These are phyloP conservation scores for Umbelopsis sp. DNA, from an alignment of 371 early-diverging fungal species.

Conservation along the genomic window DNA sequence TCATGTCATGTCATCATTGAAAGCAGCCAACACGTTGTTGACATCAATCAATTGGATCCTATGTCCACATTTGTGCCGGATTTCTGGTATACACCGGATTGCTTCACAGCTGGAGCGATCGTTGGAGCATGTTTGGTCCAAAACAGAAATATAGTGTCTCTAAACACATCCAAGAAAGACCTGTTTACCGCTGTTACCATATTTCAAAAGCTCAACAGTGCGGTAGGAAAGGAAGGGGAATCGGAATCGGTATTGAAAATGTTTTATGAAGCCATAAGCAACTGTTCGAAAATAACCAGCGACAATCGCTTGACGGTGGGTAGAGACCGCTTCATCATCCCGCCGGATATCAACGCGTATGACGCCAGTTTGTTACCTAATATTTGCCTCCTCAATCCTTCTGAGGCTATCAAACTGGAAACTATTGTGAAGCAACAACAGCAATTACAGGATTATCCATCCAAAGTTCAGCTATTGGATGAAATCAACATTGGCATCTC, in stretches of 20 bases:
- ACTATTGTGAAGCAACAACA: not conserved
- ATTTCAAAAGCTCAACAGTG: not conserved
- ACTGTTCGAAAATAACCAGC: not conserved
- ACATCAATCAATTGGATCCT: not conserved
- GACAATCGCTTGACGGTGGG: not conserved
- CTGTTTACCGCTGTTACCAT: not conserved
- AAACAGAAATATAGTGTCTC: not conserved
- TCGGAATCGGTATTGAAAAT: not conserved
- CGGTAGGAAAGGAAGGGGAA: not conserved
- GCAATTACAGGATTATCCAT: not conserved
- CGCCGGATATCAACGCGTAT: not conserved
- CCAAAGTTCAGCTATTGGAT: not conserved
- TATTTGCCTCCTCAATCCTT: not conserved
- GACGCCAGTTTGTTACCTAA: not conserved
- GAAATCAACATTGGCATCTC: constrained; percentile 1
- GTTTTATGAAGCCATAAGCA: not conserved
- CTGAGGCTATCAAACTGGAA: no score
- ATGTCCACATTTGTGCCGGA: not conserved
- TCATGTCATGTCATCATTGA: not conserved
- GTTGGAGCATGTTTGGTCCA: not conserved
- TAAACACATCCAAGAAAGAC: not conserved
- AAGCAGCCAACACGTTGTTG: not conserved
- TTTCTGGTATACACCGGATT: constrained; percentile 2
- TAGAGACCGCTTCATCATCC: not conserved
- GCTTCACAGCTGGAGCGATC: not conserved